Evolutionary conservation across 108 stramenopile genomes (phyloP).

Genomic region (Phaeodactylum tricornutum): DNA sequence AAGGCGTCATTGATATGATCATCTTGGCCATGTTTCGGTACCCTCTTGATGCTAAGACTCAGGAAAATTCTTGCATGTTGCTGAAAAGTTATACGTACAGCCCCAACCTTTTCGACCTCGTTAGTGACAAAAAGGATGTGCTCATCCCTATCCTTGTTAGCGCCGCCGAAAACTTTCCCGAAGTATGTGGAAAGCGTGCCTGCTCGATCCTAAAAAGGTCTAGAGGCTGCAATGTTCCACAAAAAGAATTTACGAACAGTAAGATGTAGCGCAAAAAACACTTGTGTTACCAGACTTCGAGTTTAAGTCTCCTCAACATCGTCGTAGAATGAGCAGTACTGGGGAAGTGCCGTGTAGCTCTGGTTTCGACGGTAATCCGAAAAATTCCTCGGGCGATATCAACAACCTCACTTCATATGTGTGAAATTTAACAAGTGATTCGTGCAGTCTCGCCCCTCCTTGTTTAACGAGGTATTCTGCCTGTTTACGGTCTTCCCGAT

Average conservation of each 20-base stretch:
- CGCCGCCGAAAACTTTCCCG: background rate
- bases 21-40: background rate
- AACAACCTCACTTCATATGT: slow-evolving; percentile 28
- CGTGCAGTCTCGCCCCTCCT: slow-evolving; percentile 17
- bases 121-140: background rate
- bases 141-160: background rate
- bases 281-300: no score
- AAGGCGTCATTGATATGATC: background rate
- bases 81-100: no score
- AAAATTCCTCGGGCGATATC: slow-evolving; percentile 26
- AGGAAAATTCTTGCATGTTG: background rate
- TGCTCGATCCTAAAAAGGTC: no score
- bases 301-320: no score
- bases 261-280: no score
- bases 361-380: no score
- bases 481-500: slow-evolving; percentile 24
- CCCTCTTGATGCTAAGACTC: background rate
- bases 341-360: no score
- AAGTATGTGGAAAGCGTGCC: background rate
- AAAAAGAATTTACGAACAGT: no score
- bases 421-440: slow-evolving; percentile 14
- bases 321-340: no score
- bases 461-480: slow-evolving; percentile 22
- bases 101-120: background rate
- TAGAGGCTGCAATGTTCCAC: no score